These are phyloP conservation scores for Calonectria ilicicola DNA, from an alignment of 2,329 filamentous ascomycete genomes.

Conservation along the genomic window DNA sequence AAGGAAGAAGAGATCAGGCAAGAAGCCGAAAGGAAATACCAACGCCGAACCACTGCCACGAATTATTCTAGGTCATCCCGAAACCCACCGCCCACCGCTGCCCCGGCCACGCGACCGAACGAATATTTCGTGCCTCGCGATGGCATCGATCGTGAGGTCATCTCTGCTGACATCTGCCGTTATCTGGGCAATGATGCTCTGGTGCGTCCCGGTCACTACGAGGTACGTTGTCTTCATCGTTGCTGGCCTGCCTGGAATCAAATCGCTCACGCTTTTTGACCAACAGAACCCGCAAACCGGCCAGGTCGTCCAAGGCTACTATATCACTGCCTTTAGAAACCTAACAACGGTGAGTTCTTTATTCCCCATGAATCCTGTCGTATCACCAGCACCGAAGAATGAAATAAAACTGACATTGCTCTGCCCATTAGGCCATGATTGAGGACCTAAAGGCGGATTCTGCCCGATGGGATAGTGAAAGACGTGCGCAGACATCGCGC, in stretches of 20 bases:
- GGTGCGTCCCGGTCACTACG: slow-evolving; percentile 79
- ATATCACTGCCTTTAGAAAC: slow-evolving; percentile 83
- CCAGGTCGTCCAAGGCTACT: slow-evolving; percentile 77
- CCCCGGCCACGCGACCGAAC: slow-evolving; percentile 69
- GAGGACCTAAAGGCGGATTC: slow-evolving; percentile 73
- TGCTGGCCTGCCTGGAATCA: slow-evolving; percentile 20
- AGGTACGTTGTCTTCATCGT: slow-evolving; percentile 62
- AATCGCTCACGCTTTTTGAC: slow-evolving; percentile 38
- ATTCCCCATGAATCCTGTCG: no score
- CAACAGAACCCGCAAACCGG: slow-evolving; percentile 65
- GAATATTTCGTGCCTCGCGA: slow-evolving; percentile 86
- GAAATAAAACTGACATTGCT: slow-evolving; percentile 32
- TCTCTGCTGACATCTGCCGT: slow-evolving; percentile 86
- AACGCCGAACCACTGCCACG: no score
- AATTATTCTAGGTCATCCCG: slow-evolving; percentile 55
- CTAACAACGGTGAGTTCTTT: slow-evolving; percentile 80
- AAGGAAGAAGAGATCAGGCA: no score
- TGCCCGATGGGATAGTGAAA: slow-evolving; percentile 71
- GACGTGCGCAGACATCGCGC: slow-evolving; percentile 67
- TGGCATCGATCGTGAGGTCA: slow-evolving; percentile 86
- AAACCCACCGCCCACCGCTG: slow-evolving; percentile 50
- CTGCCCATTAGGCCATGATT: slow-evolving; percentile 67
- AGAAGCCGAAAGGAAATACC: no score
- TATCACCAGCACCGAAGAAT: no score
- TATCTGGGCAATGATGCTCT: slow-evolving; percentile 87